These are phyloP conservation scores for Flaveria brownii DNA, from an alignment of 129 eudicot species.

Conservation along the genomic window DNA sequence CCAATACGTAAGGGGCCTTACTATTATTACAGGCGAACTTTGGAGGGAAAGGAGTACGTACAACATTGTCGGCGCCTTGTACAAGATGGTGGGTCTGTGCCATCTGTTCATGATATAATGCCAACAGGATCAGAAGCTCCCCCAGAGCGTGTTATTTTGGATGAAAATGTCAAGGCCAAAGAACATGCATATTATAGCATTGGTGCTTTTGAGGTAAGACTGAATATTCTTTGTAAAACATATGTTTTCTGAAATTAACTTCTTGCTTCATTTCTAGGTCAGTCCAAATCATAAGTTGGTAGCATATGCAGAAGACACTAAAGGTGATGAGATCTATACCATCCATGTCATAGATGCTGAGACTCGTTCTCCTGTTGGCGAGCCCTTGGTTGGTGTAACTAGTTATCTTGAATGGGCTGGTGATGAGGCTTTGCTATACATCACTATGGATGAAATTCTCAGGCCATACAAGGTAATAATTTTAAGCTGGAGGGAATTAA, in stretches of 20 bases:
- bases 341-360: slow-evolving; percentile 74
- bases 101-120: slow-evolving; percentile 75
- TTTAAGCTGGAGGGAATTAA: neutral
- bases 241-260: neutral
- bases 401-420: slow-evolving; percentile 86
- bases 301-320: slow-evolving; percentile 95
- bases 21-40: slow-evolving; percentile 76
- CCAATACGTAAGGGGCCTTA: slow-evolving; percentile 74
- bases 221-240: slow-evolving; percentile 14
- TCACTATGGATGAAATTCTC: slow-evolving; percentile 87
- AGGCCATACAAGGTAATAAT: slow-evolving; percentile 79
- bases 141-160: slow-evolving; percentile 74
- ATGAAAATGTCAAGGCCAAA: slow-evolving; percentile 79
- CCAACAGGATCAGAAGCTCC: slow-evolving; percentile 87
- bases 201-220: slow-evolving; percentile 66
- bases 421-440: slow-evolving; percentile 72
- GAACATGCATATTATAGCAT: slow-evolving; percentile 65
- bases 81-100: slow-evolving; percentile 34
- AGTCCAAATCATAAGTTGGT: slow-evolving; percentile 83
- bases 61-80: slow-evolving; percentile 78
- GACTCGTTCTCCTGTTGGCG: slow-evolving; percentile 60
- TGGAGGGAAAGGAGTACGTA: slow-evolving; percentile 86
- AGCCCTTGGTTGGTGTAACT: slow-evolving; percentile 77
- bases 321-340: slow-evolving; percentile 91
- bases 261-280: slow-evolving; percentile 43